phyloP scores from a whole-genome alignment of 169 alveolate species.

The Plasmodium relictum region DNA sequence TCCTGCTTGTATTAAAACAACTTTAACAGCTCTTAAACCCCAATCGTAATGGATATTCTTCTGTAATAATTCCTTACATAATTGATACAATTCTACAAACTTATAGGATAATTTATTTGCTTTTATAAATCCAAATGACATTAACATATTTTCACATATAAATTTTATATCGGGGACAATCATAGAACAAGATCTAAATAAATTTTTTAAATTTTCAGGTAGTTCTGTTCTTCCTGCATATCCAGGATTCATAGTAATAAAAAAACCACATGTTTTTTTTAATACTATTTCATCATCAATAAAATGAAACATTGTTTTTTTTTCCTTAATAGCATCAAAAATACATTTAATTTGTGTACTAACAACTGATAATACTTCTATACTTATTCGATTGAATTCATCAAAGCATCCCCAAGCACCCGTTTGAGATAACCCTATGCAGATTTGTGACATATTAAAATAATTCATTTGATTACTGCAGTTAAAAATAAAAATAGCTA shows the following conservation, averaged over 20 bases:
- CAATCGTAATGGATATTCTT: slow-evolving; percentile 97
- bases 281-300: slow-evolving; percentile 86
- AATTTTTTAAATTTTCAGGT: slow-evolving; percentile 97
- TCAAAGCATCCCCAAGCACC: slow-evolving; percentile 99
- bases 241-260: slow-evolving; percentile 98
- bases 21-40: slow-evolving; percentile 98
- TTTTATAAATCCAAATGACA: slow-evolving; percentile 96
- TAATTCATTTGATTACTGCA: slow-evolving; percentile 95
- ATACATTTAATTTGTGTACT: slow-evolving; percentile 96
- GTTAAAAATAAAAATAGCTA: slow-evolving; percentile 96
- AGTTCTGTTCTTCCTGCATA: slow-evolving; percentile 98
- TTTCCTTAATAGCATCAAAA: slow-evolving; percentile 93
- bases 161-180: slow-evolving; percentile 96
- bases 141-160: slow-evolving; percentile 97
- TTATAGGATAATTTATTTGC: slow-evolving; percentile 95
- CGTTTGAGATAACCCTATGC: slow-evolving; percentile 95
- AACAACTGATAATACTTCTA: slow-evolving; percentile 97
- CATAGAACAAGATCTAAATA: slow-evolving; percentile 97
- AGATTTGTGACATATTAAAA: slow-evolving; percentile 96
- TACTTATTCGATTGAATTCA: slow-evolving; percentile 97
- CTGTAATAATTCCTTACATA: slow-evolving; percentile 92
- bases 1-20: slow-evolving; percentile 97
- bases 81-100: slow-evolving; percentile 93
- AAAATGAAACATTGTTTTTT: slow-evolving; percentile 83
- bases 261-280: slow-evolving; percentile 85